Conservation (phyloP, 768 basidiomycete genomes). For the Baorangia bicolor region DNA sequence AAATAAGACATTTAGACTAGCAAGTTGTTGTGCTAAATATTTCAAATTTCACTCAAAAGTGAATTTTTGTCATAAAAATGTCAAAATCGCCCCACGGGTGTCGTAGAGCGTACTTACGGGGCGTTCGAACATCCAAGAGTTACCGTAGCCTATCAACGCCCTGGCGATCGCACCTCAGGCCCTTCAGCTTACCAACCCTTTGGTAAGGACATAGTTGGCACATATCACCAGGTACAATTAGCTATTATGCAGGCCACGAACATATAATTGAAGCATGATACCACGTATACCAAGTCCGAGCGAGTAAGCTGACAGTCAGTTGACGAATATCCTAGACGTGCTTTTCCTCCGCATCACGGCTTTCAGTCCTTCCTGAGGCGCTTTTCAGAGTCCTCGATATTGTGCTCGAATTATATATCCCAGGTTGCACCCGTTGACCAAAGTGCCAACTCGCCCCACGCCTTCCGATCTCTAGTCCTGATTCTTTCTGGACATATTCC, state of each 20-base stretch:
- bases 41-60: too few species aligned
- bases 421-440: too few species aligned
- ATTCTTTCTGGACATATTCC: not conserved
- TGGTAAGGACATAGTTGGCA: not conserved
- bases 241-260: not conserved
- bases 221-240: not conserved
- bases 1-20: too few species aligned
- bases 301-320: not conserved
- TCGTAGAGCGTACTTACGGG: too few species aligned
- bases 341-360: not conserved
- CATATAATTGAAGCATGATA: not conserved
- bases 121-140: not conserved
- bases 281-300: not conserved
- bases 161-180: not conserved
- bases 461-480: not conserved
- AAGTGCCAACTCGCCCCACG: not conserved
- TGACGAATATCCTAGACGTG: not conserved
- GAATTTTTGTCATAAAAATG: too few species aligned
- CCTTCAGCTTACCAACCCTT: too few species aligned
- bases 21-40: too few species aligned
- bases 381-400: not conserved
- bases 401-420: not conserved
- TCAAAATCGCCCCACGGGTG: too few species aligned
- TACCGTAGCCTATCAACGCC: not conserved
- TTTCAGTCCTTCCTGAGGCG: not conserved